Evolutionary conservation across 176 grass and related monocot species (phyloP).

Genomic region (Zoysia japonica): DNA sequence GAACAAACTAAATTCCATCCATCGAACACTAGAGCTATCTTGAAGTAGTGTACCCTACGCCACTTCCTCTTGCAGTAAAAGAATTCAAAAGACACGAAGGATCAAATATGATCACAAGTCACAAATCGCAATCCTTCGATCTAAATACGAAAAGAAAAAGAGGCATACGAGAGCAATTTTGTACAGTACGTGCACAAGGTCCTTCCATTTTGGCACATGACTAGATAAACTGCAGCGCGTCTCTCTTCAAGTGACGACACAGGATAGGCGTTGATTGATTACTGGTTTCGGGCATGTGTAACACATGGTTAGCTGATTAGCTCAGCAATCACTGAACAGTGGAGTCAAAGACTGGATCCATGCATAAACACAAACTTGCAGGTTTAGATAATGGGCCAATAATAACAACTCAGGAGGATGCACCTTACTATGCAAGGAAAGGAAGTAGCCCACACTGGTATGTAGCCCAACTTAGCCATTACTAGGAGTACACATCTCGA

Average conservation of each 20-base stretch:
- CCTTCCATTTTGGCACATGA: slow-evolving; percentile 36
- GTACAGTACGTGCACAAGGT: background rate
- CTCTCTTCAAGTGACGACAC: background rate
- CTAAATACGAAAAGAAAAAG: slow-evolving; percentile 13
- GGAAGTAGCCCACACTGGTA: background rate
- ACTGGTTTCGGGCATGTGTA: slow-evolving; percentile 20
- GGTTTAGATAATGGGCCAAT: background rate
- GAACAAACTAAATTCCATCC: background rate
- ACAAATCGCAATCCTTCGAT: background rate
- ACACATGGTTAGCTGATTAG: slow-evolving; percentile 43
- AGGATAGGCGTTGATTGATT: slow-evolving; percentile 6
- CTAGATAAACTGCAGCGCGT: background rate
- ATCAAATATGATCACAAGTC: background rate
- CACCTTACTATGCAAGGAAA: background rate
- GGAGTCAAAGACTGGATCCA: background rate
- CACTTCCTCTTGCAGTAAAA: background rate
- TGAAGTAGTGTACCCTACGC: background rate
- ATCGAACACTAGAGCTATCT: background rate
- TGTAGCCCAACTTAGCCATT: background rate
- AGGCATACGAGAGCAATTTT: background rate
- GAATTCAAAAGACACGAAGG: background rate
- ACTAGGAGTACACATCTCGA: background rate
- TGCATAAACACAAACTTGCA: background rate
- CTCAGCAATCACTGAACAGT: background rate
- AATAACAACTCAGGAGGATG: background rate